Percentiles rank a stretch among this genome's conserved stretches.
These are phyloP conservation scores for Phytopythium vexans DNA, from an alignment of 352 stramenopile genomes.

Conservation along the genomic window DNA sequence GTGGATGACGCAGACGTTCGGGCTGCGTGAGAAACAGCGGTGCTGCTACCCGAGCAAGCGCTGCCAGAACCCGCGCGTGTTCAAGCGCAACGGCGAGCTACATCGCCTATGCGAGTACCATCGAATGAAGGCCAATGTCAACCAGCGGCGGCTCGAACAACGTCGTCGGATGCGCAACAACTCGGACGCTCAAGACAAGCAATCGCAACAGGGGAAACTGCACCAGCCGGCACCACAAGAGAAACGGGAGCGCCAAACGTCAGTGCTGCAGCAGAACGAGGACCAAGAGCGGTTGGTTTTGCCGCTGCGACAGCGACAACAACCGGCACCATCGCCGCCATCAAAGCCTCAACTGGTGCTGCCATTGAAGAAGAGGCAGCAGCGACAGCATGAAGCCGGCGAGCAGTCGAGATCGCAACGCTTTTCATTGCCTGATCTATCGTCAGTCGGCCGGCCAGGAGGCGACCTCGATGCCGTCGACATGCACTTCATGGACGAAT, in stretches of 20 bases:
- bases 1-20: slow-evolving; percentile 10
- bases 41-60: slow-evolving; percentile 39
- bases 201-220: not conserved
- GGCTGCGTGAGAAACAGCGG: slow-evolving; percentile 6
- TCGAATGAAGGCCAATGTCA: slow-evolving; percentile 39
- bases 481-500: slow-evolving; percentile 21
- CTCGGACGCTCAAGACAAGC: slow-evolving; percentile 2
- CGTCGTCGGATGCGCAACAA: slow-evolving; percentile 19
- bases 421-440: slow-evolving; percentile 15
- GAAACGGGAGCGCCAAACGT: no score
- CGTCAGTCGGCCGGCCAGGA: not conserved
- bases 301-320: no score
- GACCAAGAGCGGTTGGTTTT: no score
- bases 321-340: not conserved
- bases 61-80: slow-evolving; percentile 33
- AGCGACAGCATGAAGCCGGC: not conserved
- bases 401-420: slow-evolving; percentile 8
- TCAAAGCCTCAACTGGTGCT: not conserved
- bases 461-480: slow-evolving; percentile 13
- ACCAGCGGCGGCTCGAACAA: slow-evolving; percentile 32
- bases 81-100: slow-evolving; percentile 40
- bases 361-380: slow-evolving; percentile 1
- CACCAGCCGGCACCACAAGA: no score
- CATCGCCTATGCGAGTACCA: slow-evolving; percentile 47
- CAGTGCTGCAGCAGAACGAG: no score